Conservation (phyloP, 495 filamentous ascomycete genomes). For the Penicillium robsamsonii region DNA sequence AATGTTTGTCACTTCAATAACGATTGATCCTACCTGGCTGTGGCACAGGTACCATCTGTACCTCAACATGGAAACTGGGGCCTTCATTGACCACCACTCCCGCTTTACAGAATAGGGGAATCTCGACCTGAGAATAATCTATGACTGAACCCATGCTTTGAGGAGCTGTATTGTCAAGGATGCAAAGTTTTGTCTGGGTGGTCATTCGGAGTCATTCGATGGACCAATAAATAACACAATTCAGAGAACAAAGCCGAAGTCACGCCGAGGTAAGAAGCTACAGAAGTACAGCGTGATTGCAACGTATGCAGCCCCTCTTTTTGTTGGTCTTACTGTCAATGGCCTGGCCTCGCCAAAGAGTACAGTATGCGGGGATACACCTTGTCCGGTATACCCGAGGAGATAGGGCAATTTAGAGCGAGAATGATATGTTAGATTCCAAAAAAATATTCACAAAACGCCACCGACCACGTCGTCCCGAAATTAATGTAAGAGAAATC, state of each 20-base stretch:
- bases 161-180: not conserved
- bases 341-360: not conserved
- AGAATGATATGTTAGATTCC: constrained; percentile 9
- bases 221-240: not conserved
- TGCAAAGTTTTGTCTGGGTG: not conserved
- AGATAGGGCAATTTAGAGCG: not conserved
- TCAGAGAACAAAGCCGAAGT: not conserved
- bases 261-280: constrained; percentile 10
- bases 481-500: not conserved
- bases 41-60: constrained; percentile 53
- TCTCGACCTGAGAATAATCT: constrained; percentile 24
- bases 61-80: constrained; percentile 50
- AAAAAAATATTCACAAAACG: constrained; percentile 20
- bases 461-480: constrained; percentile 1
- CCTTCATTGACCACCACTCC: constrained; percentile 55
- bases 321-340: not conserved
- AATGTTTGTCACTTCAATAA: not conserved
- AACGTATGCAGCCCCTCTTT: constrained; percentile 11
- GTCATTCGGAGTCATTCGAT: not conserved
- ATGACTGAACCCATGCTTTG: constrained; percentile 6
- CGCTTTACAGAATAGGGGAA: constrained; percentile 54
- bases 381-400: not conserved
- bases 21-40: constrained; percentile 39
- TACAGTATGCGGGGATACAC: not conserved
- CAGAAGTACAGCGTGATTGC: not conserved